These are phyloP conservation scores for Tricholoma saponaceum DNA, from an alignment of 768 basidiomycete genomes.

Conservation along the genomic window DNA sequence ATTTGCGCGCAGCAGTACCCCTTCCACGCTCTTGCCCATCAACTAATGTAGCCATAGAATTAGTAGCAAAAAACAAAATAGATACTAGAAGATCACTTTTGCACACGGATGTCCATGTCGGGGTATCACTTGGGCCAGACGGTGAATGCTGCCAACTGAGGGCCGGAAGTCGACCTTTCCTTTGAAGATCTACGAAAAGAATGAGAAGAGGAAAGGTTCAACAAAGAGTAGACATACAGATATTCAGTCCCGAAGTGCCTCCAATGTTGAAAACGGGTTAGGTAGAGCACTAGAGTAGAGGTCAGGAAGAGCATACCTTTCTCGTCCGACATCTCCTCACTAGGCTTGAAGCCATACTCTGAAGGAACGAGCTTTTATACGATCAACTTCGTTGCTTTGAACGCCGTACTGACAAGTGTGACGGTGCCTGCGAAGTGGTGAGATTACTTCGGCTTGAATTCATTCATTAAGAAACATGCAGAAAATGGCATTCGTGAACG, in stretches of 20 bases:
- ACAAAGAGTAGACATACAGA: constrained; percentile 21
- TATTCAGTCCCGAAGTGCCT: constrained; percentile 35
- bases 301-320: constrained; percentile 13
- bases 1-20: constrained; percentile 49
- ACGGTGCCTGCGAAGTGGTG: constrained; percentile 5
- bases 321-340: constrained; percentile 14
- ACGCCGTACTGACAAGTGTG: neutral
- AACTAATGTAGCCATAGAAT: constrained; percentile 33
- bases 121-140: constrained; percentile 40
- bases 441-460: constrained; percentile 8
- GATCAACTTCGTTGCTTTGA: constrained; percentile 1
- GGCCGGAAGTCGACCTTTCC: constrained; percentile 31
- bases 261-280: constrained; percentile 4
- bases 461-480: constrained; percentile 16
- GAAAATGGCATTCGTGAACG: constrained; percentile 12
- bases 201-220: neutral
- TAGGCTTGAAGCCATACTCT: constrained; percentile 4
- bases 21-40: constrained; percentile 43
- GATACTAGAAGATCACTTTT: constrained; percentile 42
- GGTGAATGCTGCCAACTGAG: constrained; percentile 53
- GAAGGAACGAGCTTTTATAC: constrained; percentile 11
- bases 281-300: neutral
- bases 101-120: constrained; percentile 54
- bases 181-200: constrained; percentile 47
- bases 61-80: constrained; percentile 8